Base-by-base conservation (phyloP, 1,139 yeast genomes). In the Saccharomyces pastorianus region DNA sequence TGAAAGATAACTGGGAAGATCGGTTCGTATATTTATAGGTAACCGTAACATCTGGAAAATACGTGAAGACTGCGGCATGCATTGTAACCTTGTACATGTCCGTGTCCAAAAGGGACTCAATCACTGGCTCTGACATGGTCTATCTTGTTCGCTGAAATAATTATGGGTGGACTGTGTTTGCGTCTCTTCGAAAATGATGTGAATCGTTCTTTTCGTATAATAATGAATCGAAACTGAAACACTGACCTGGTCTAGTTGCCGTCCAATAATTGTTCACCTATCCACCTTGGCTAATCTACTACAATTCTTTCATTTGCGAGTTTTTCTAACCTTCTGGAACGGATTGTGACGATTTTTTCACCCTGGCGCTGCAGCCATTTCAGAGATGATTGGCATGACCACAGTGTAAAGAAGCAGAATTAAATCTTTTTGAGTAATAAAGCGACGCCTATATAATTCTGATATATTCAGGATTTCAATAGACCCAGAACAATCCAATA, bases 21-120 rank as follows among this genome's bases (percentile, higher is more conserved):
- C 99, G 76, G 70, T 93, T 93, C 44, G 85, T 88, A 69, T 87
- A 86, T 56, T 76, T 75, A 71, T 91, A 93, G 6, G 76, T 74
- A 17, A 86, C 96, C 58, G 73, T 57, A 2, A 78, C 83, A 29
- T 78, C 78, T 1, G 83, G 80, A 65, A 86, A 91, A 72, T 88
- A 85, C 63, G 78, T 76, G 64, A 77, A 79, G 46, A 95, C 96
- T 0, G 97, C 98, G 0, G 97, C 97, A 68, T 93, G 99, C 99
- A 93, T 93, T 6, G 96, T 88, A 67, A 95, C 70, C 77, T 93
- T 93, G 73, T 93, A 95, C 67, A 93, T 79, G 73, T 95, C 99
- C 0, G 98, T 93, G 71, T 93, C 99, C 67, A 93, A 76, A 20
- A 93, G 73, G 38, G 98, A 90, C 51, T 67, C 74, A 49, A 89